Base-by-base conservation (phyloP, 1,284 basidiomycete species). In the Athelia sp. region DNA sequence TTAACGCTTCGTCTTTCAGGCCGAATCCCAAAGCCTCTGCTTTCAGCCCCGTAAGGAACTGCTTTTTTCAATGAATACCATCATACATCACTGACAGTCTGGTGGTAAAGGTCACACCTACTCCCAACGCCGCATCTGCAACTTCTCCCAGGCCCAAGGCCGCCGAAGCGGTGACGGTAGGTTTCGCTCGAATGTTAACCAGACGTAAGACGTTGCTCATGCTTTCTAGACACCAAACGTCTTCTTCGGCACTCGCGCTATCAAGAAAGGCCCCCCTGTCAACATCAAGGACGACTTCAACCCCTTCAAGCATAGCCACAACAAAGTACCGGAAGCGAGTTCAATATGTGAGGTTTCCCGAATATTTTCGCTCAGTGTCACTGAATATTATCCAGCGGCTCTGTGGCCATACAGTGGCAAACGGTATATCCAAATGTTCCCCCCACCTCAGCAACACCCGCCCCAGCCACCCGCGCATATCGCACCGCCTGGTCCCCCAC, bases 231-330 rank as follows among this genome's bases (percentile, higher is more conserved):
- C 78, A 2, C 76, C 81, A 15, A 93, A 95, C 62, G 85, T 88
- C 11, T 98, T 97, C 84, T 97, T 95, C 65, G 90, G 90, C 46
- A 75, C 81, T 36, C 84, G 85, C 34, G 67, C 75, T 21, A 80
- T 87, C 64, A 91, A 92, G 75, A 87, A 88, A 68, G 73, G 73
- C 40, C 67, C 72, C 4, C 72, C 79, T 18, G 82, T 93, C 40
- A 87, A 92, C 62, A 78, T 93, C 59, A 90, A 93, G 68, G 90
- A 95, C 58, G 94, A 97, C 61, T 98, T 97, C 66, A 96, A 94
- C 68, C 91, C 93, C 22, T 95, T 93, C 76, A 93, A 93, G 70
- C 81, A 84, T 60, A 80, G 78, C 63, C 81, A 84, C 60, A 80
- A 79, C 63, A 93, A 92, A 67, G 83, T 93, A 49, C 78, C 76